Conservation (phyloP, 2,329 filamentous ascomycete genomes). For the Hymenoscyphus fraxineus region DNA sequence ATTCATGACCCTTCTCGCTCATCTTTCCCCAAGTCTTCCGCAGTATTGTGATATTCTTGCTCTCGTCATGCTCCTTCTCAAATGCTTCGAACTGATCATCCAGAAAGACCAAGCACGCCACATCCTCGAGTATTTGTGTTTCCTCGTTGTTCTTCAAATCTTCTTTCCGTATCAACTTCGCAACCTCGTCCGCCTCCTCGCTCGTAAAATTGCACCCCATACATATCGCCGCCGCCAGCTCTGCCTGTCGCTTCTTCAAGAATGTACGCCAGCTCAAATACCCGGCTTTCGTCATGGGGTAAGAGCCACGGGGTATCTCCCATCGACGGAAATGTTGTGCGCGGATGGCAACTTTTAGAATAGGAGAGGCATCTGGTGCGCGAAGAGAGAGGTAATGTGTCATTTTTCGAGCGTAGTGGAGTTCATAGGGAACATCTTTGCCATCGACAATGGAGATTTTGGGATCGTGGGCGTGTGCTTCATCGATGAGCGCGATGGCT, state of each 20-base stretch:
- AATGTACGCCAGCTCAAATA: constrained; percentile 78
- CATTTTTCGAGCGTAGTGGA: constrained; percentile 79
- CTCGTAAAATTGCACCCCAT: constrained; percentile 36
- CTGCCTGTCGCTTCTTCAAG: constrained; percentile 68
- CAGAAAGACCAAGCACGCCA: constrained; percentile 81
- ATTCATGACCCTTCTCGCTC: constrained; percentile 56
- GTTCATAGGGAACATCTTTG: constrained; percentile 63
- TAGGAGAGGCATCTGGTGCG: constrained; percentile 58
- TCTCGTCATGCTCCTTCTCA: constrained; percentile 67
- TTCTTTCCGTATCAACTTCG: constrained; percentile 74
- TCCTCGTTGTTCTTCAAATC: constrained; percentile 61
- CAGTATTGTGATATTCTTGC: constrained; percentile 69
- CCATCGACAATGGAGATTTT: constrained; percentile 47
- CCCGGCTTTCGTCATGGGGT: constrained; percentile 69
- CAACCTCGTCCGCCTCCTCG: constrained; percentile 59
- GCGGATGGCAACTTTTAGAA: constrained; percentile 71
- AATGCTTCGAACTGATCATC: constrained; percentile 84
- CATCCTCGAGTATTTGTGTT: constrained; percentile 76
- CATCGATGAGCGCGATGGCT: constrained; percentile 68
- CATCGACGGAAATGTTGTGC: constrained; percentile 82
- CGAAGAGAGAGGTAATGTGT: constrained; percentile 65
- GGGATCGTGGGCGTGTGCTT: constrained; percentile 66
- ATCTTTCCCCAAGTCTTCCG: constrained; percentile 76
- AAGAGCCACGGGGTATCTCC: constrained; percentile 72
- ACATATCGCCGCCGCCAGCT: constrained; percentile 54